Base-by-base conservation (phyloP, 768 basidiomycete genomes). In the Leccinum subtestaceum region DNA sequence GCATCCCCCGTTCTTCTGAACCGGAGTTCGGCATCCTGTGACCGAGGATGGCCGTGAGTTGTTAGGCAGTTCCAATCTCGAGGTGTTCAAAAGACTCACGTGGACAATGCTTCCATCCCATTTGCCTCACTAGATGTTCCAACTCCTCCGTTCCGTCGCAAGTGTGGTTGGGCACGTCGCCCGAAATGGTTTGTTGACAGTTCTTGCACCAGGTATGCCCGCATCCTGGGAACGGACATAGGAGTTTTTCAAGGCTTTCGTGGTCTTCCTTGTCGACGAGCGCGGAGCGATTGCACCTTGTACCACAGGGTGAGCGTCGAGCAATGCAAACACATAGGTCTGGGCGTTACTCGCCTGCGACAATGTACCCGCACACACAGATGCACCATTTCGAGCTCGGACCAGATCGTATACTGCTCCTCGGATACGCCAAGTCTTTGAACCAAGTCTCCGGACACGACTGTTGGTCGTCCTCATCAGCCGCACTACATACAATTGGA, bases 101-200 rank as follows among this genome's bases (percentile, higher is more conserved):
- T 58, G 87, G 81, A 67, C 86, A 88, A 57, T 79, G 76, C 60
- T 81, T 85, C 86, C 86, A 88, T 6, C 85, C 85, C 56, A 77
- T 72, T 52, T 75, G 66, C 34, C 63, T 67, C 77, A 85, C 81
- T 31, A 84, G 67, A 46, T 76, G 70, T 5, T 79, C 74, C 11
- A 87, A 73, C 61, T 86, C 85, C 9, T 76, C 73, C 13, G 78
- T 74, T 6, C 82, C 83, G 55, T 86, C 84, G 65, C 86, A 87
- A 1, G 81, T 80, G 62, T 85, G 83, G 49, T 73, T 70, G 9
- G 73, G 75, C 19, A 72, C 76, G 21, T 64, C 63, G 8, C 68
- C 29, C 1, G 63, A 57, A 29, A 76, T 51, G 58, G 63, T 46
- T 56, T 83, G 80, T 46, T 78, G 78, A 68, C 86, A 87, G 29